Percentiles rank a stretch among this genome's conserved stretches.
Evolutionary conservation across 345 rosid species (phyloP).

Genomic region (Arabis hirsuta): DNA sequence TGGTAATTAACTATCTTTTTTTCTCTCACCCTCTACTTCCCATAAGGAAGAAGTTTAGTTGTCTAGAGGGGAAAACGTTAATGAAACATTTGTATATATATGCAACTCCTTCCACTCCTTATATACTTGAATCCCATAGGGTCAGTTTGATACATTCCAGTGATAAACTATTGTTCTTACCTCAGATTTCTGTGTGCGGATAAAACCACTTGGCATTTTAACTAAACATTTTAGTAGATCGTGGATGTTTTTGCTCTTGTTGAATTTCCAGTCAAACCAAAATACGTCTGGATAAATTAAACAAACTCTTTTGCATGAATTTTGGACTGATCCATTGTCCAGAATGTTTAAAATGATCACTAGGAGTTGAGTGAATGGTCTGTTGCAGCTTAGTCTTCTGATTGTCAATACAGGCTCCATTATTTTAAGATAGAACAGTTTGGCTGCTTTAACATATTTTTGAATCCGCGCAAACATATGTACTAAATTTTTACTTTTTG

Average conservation of each 20-base stretch:
- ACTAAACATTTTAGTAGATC: neutral
- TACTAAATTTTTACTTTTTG: too few species aligned
- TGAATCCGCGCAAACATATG: neutral
- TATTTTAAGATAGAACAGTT: slow-evolving; percentile 4
- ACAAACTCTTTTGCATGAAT: neutral
- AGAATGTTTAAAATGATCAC: neutral
- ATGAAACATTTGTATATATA: neutral
- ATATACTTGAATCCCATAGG: neutral
- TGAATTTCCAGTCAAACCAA: neutral
- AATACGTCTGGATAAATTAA: neutral
- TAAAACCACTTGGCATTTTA: slow-evolving; percentile 1
- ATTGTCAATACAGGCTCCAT: neutral
- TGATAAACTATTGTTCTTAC: neutral
- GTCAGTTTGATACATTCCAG: slow-evolving; percentile 2
- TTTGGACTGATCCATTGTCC: neutral
- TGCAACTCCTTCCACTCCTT: neutral
- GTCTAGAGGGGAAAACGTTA: neutral
- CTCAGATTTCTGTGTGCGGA: slow-evolving; percentile 17
- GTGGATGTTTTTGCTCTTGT: slow-evolving; percentile 3
- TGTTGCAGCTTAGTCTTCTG: slow-evolving; percentile 4
- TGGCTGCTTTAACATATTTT: slow-evolving; percentile 12
- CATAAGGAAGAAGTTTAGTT: neutral
- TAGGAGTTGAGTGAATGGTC: neutral
- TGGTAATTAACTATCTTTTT: slow-evolving; percentile 51
- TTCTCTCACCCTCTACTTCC: slow-evolving; percentile 1